phyloP scores from a whole-genome alignment of 495 filamentous ascomycete species.

The Corynascus novoguineensis region DNA sequence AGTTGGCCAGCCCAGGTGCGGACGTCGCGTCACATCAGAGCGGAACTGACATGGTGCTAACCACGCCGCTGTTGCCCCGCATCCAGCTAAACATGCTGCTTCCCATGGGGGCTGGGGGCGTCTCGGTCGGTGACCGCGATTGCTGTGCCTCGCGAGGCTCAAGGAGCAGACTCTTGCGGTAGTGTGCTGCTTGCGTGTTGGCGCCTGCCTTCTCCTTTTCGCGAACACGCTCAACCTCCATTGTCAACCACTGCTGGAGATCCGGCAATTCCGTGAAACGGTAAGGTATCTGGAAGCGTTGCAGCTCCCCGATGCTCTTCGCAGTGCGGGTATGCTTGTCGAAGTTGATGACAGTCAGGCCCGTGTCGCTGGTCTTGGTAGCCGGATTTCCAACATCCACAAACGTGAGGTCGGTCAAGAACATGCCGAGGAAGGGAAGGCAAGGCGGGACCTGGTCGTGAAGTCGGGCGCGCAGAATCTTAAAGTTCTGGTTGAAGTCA shows the following conservation, averaged over 20 bases:
- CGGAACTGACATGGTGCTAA: constrained; percentile 11
- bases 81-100: constrained; percentile 35
- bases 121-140: constrained; percentile 48
- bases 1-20: background rate
- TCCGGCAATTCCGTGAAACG: constrained; percentile 78
- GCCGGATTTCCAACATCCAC: constrained; percentile 91
- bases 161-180: constrained; percentile 79
- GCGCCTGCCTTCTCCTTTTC: constrained; percentile 60
- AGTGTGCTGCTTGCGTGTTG: constrained; percentile 74
- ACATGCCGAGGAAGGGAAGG: constrained; percentile 94
- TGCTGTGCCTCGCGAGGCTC: constrained; percentile 69
- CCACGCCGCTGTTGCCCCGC: constrained; percentile 21
- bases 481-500: constrained; percentile 85
- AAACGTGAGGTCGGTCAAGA: constrained; percentile 81
- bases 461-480: constrained; percentile 79
- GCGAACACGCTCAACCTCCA: constrained; percentile 74
- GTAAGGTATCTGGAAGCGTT: constrained; percentile 96
- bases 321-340: constrained; percentile 96
- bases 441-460: constrained; percentile 88
- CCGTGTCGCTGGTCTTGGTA: constrained; percentile 46
- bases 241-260: constrained; percentile 89
- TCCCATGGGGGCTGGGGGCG: constrained; percentile 5
- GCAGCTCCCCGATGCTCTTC: constrained; percentile 89
- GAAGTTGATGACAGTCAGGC: constrained; percentile 87
- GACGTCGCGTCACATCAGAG: constrained; percentile 9